Evolutionary conservation across 768 basidiomycete genomes (phyloP).

Genomic region (Lepiota brunneoincarnata): DNA sequence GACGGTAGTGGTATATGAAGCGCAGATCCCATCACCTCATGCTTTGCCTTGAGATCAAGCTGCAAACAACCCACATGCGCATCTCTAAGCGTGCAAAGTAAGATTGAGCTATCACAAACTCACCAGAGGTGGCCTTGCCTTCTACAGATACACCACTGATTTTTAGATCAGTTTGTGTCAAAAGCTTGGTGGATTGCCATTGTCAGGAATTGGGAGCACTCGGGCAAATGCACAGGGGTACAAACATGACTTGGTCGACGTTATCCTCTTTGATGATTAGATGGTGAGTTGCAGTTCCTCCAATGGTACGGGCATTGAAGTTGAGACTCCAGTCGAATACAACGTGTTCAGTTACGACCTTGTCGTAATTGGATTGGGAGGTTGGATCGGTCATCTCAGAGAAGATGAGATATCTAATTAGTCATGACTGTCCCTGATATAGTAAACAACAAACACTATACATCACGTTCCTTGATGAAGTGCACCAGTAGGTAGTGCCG

Average conservation of each 20-base stretch:
- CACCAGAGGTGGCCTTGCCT: conserved; percentile 46
- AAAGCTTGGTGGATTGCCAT: conserved; percentile 48
- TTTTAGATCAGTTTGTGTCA: conserved; percentile 71
- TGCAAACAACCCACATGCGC: conserved; percentile 20
- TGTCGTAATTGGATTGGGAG: conserved; percentile 76
- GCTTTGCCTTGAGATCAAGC: conserved; percentile 53
- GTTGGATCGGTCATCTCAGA: conserved; percentile 51
- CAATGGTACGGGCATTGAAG: conserved; percentile 57
- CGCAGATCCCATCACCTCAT: conserved; percentile 76
- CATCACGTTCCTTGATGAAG: too few relatives aligned
- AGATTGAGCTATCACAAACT: conserved; percentile 23
- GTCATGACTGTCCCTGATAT: too few relatives aligned
- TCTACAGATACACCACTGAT: conserved; percentile 54
- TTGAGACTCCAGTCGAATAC: conserved; percentile 79
- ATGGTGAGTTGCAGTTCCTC: conserved; percentile 64
- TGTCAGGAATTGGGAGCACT: background rate
- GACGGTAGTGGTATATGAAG: conserved; percentile 56
- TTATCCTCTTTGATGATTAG: conserved; percentile 52
- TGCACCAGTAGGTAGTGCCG: too few relatives aligned
- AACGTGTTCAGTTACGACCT: conserved; percentile 65
- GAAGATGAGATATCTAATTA: background rate
- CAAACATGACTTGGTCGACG: conserved; percentile 62
- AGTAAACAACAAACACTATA: too few relatives aligned
- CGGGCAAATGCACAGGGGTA: too few relatives aligned
- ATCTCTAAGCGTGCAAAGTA: conserved; percentile 32